Evolutionary conservation across 2,329 filamentous ascomycete genomes (phyloP).

Genomic region (Xylaria sp.): DNA sequence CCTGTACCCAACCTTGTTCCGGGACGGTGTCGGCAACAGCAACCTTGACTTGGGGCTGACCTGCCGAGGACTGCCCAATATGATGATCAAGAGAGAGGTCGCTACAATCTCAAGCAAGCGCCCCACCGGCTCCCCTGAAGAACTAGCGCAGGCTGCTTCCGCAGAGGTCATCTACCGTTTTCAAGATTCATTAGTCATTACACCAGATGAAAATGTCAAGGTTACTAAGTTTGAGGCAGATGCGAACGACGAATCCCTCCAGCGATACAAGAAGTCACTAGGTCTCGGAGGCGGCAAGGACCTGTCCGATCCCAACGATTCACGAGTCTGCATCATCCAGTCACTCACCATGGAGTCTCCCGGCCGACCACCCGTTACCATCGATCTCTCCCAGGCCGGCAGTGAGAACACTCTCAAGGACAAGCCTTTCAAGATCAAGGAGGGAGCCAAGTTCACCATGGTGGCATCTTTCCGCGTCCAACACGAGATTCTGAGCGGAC

Average conservation of each 20-base stretch:
- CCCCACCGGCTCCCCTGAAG: not conserved
- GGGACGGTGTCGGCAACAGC: constrained; percentile 1
- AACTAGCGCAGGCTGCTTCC: not conserved
- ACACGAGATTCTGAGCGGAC: constrained; percentile 90
- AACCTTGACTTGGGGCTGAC: constrained; percentile 36
- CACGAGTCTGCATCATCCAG: constrained; percentile 90
- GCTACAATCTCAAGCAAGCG: not conserved
- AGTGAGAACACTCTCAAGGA: constrained; percentile 81
- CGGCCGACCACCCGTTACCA: constrained; percentile 82
- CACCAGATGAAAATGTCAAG: constrained; percentile 15
- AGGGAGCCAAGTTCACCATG: constrained; percentile 93
- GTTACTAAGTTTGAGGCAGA: constrained; percentile 48
- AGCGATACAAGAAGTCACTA: constrained; percentile 96
- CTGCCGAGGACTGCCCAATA: constrained; percentile 33
- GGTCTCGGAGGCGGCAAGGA: constrained; percentile 78
- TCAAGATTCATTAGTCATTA: constrained; percentile 7
- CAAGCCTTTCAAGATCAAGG: constrained; percentile 97
- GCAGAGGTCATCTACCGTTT: constrained; percentile 10
- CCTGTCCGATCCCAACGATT: constrained; percentile 78
- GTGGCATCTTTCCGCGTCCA: constrained; percentile 93
- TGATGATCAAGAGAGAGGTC: constrained; percentile 19
- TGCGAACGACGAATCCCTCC: constrained; percentile 86
- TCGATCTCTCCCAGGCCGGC: constrained; percentile 79
- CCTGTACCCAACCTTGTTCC: not conserved
- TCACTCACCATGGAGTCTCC: constrained; percentile 86